These are phyloP conservation scores for Nicotiana undulata DNA, from an alignment of 257 asterid species.

Conservation along the genomic window DNA sequence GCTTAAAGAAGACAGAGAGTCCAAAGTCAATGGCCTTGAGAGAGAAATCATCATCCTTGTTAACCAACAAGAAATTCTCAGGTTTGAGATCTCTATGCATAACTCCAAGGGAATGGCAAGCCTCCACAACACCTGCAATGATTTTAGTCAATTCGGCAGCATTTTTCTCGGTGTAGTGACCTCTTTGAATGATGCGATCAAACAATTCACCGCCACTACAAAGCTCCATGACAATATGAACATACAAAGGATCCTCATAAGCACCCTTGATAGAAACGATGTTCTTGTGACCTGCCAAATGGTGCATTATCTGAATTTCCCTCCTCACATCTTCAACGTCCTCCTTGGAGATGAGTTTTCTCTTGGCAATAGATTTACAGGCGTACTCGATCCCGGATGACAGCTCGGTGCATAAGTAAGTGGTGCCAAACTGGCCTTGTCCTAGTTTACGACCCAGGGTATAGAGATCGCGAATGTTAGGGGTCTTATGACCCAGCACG, in stretches of 20 bases:
- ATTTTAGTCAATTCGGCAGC: slow-evolving; percentile 87
- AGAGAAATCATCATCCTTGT: slow-evolving; percentile 86
- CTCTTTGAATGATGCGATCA: slow-evolving; percentile 86
- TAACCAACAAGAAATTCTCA: slow-evolving; percentile 82
- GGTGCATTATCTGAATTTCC: slow-evolving; percentile 98
- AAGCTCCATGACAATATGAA: slow-evolving; percentile 93
- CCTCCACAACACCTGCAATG: slow-evolving; percentile 89
- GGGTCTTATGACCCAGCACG: slow-evolving; percentile 74
- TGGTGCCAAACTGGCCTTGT: slow-evolving; percentile 88
- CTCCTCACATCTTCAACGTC: slow-evolving; percentile 89
- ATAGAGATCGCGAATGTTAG: slow-evolving; percentile 70
- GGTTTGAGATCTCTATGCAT: slow-evolving; percentile 97
- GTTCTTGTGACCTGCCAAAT: slow-evolving; percentile 80
- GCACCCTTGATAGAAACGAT: slow-evolving; percentile 91
- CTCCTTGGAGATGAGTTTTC: slow-evolving; percentile 76
- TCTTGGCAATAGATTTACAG: slow-evolving; percentile 84
- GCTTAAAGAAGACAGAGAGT: slow-evolving; percentile 91
- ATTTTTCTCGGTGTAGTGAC: slow-evolving; percentile 82
- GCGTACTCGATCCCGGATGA: slow-evolving; percentile 61
- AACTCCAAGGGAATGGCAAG: slow-evolving; percentile 91
- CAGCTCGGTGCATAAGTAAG: slow-evolving; percentile 63
- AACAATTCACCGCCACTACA: slow-evolving; percentile 91
- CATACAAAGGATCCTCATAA: slow-evolving; percentile 72
- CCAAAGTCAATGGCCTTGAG: slow-evolving; percentile 95
- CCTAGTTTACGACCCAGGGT: slow-evolving; percentile 75